Evolutionary conservation across 768 basidiomycete species (phyloP).

Genomic region (Russula earlei): DNA sequence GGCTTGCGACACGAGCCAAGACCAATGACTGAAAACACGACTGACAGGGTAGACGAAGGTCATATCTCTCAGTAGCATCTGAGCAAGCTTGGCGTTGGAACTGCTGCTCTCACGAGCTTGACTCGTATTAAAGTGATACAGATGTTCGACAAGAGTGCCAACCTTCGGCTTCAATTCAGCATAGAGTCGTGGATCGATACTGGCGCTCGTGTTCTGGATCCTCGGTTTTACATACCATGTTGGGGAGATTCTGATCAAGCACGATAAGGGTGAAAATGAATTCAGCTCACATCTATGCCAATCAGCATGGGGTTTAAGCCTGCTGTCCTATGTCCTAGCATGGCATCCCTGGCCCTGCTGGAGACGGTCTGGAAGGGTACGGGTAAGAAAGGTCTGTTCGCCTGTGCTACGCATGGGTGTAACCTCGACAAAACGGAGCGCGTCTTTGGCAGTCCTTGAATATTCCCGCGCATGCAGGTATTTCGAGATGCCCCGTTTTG

Average conservation of each 20-base stretch:
- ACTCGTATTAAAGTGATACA: neutral
- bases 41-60: constrained; percentile 7
- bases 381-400: neutral
- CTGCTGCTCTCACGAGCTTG: neutral
- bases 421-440: neutral
- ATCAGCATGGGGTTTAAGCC: neutral
- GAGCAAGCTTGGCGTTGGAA: neutral
- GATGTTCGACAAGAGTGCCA: neutral
- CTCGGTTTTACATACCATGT: too few species aligned
- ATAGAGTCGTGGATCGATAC: neutral
- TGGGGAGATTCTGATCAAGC: neutral
- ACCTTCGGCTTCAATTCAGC: neutral
- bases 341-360: neutral
- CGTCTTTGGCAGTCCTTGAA: neutral
- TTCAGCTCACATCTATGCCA: neutral
- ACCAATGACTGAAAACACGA: neutral
- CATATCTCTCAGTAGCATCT: constrained; percentile 1
- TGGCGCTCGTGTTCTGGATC: neutral
- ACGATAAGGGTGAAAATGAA: neutral
- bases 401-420: neutral
- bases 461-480: constrained; percentile 6
- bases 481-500: neutral
- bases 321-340: neutral
- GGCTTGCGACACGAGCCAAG: too few species aligned
- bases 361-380: neutral